Conservation (phyloP, 345 rosid genomes). For the Camelina sativa region DNA sequence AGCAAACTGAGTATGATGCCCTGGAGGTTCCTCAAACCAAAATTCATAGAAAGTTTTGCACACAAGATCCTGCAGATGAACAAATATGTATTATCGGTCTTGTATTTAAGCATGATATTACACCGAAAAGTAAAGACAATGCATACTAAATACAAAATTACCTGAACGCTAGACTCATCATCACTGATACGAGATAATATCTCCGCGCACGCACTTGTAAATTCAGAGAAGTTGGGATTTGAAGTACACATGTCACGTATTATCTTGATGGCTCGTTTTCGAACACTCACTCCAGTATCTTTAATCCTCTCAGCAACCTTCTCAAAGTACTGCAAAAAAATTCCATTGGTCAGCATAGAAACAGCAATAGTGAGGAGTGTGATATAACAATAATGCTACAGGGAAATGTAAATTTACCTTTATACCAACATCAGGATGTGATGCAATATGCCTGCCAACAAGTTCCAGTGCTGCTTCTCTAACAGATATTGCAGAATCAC, state of each 20-base stretch:
- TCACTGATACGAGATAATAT: constrained; percentile 93
- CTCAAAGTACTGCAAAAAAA: constrained; percentile 82
- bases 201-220: constrained; percentile 89
- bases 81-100: constrained; percentile 25
- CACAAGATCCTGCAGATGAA: constrained; percentile 77
- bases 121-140: constrained; percentile 4
- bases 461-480: constrained; percentile 99
- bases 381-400: constrained; percentile 24
- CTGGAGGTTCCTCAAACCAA: constrained; percentile 96
- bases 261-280: constrained; percentile 95
- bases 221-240: constrained; percentile 80
- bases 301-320: constrained; percentile 98
- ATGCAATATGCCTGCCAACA: constrained; percentile 97
- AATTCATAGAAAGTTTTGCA: constrained; percentile 98
- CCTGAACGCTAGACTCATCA: constrained; percentile 98
- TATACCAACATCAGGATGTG: constrained; percentile 96
- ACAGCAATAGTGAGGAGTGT: constrained; percentile 21
- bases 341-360: constrained; percentile 10
- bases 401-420: constrained; percentile 56
- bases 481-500: constrained; percentile 98
- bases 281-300: constrained; percentile 98
- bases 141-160: constrained; percentile 37
- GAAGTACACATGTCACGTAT: constrained; percentile 96
- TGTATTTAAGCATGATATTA: constrained; percentile 16
- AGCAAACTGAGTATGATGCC: constrained; percentile 64